Evolutionary conservation across 345 rosid species (phyloP).

Genomic region (Leavenworthia alabamica): DNA sequence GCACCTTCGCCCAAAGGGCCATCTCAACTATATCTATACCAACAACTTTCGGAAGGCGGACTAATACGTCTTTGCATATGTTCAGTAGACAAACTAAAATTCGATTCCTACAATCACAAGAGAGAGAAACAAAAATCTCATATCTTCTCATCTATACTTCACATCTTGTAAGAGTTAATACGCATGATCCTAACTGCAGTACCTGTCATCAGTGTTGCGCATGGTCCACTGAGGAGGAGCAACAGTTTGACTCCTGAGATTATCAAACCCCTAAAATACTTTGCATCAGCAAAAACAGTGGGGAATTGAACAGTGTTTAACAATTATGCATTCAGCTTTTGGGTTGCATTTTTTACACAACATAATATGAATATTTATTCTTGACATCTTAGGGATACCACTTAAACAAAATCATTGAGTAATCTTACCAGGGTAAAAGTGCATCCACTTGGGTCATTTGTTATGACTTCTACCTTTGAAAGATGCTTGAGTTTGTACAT

Average conservation of each 20-base stretch:
- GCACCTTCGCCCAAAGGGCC: conserved; percentile 99
- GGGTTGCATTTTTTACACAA: background rate
- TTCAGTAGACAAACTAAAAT: conserved; percentile 65
- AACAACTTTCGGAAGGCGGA: conserved; percentile 76
- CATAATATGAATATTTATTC: conserved; percentile 2
- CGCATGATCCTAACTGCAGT: background rate
- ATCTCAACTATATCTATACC: conserved; percentile 91
- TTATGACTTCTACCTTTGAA: conserved; percentile 83
- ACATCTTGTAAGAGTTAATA: conserved; percentile 3
- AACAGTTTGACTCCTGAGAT: conserved; percentile 95
- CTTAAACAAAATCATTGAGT: background rate
- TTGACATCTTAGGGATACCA: background rate
- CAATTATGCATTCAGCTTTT: background rate
- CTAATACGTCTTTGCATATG: conserved; percentile 70
- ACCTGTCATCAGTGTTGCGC: conserved; percentile 98
- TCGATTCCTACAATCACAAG: conserved; percentile 52
- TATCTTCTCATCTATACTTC: background rate
- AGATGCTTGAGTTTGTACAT: conserved; percentile 94
- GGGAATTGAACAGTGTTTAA: background rate
- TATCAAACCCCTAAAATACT: conserved; percentile 84
- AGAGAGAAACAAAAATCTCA: background rate
- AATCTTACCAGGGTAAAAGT: conserved; percentile 77
- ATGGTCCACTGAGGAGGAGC: conserved; percentile 98
- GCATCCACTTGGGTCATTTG: conserved; percentile 96
- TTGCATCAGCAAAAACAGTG: conserved; percentile 29